Conservation (phyloP, 2,329 filamentous ascomycete species). For the Cordyceps farinosa region DNA sequence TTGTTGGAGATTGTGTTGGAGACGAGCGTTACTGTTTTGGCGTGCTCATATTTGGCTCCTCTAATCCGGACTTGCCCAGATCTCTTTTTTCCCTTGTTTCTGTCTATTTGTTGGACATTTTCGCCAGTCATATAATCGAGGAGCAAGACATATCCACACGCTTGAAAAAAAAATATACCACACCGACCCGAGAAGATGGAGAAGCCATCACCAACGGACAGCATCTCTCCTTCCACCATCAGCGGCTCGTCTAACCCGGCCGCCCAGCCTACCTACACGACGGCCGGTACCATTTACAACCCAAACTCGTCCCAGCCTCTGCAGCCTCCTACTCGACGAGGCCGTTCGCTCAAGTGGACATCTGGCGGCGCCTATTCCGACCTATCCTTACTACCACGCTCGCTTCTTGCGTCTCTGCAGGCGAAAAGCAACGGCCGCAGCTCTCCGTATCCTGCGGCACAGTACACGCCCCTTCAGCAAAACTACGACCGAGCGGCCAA, state of each 20-base stretch:
- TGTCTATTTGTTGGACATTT: slow-evolving; percentile 12
- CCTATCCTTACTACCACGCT: slow-evolving; percentile 36
- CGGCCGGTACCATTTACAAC: slow-evolving; percentile 55
- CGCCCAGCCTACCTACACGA: slow-evolving; percentile 48
- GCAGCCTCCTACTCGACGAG: slow-evolving; percentile 50
- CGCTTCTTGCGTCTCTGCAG: slow-evolving; percentile 35
- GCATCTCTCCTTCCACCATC: slow-evolving; percentile 23
- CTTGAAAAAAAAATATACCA: slow-evolving; percentile 7
- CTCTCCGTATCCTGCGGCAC: slow-evolving; percentile 27
- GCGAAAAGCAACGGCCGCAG: slow-evolving; percentile 26
- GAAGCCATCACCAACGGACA: slow-evolving; percentile 26
- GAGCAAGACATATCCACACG: slow-evolving; percentile 8
- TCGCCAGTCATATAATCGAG: slow-evolving; percentile 12
- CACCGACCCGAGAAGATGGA: slow-evolving; percentile 27
- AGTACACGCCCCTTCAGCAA: slow-evolving; percentile 52
- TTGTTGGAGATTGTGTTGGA: slow-evolving; percentile 11
- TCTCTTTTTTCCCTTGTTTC: slow-evolving; percentile 3
- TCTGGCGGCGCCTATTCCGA: slow-evolving; percentile 29
- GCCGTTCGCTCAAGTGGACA: slow-evolving; percentile 43
- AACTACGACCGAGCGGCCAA: slow-evolving; percentile 51
- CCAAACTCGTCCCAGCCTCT: slow-evolving; percentile 44
- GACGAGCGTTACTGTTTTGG: slow-evolving; percentile 10
- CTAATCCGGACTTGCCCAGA: slow-evolving; percentile 15
- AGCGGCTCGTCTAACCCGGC: slow-evolving; percentile 23
- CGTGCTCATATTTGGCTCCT: not conserved